A percentile compares a stretch with the other conserved stretches of the same genome.
Conservation (phyloP, 352 stramenopile species). For the Globisporangium paroecandrum region DNA sequence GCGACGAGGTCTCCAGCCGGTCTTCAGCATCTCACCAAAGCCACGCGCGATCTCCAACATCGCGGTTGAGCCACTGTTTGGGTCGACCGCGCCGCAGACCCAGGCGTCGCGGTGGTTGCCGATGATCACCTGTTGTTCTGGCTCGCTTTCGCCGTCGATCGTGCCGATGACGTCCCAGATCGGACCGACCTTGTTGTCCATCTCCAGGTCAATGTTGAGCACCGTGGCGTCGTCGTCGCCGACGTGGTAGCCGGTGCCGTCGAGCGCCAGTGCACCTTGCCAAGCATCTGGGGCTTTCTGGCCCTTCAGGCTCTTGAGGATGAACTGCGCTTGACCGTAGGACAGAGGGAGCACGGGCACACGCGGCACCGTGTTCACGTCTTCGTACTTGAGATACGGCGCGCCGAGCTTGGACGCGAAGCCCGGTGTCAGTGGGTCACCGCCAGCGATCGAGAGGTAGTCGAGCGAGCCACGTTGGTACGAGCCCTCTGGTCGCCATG, state of each 20-base stretch:
- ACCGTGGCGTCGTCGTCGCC: conserved; percentile 63
- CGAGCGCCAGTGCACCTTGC: conserved; percentile 60
- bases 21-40: conserved; percentile 57
- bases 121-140: conserved; percentile 78
- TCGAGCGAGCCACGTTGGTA: conserved; percentile 87
- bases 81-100: conserved; percentile 86
- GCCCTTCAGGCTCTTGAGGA: conserved; percentile 68
- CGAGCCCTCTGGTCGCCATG: conserved; percentile 67
- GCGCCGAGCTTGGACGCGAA: conserved; percentile 44
- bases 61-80: conserved; percentile 71
- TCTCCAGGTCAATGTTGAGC: conserved; percentile 59
- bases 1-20: conserved; percentile 63
- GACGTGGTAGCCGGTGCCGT: conserved; percentile 55
- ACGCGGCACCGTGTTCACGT: conserved; percentile 55
- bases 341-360: conserved; percentile 68
- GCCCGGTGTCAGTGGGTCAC: conserved; percentile 63
- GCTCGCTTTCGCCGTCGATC: conserved; percentile 55
- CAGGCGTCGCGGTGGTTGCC: conserved; percentile 91
- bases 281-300: conserved; percentile 48
- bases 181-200: conserved; percentile 71
- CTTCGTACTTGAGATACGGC: conserved; percentile 37
- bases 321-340: conserved; percentile 77
- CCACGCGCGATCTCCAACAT: conserved; percentile 83
- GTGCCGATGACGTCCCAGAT: conserved; percentile 89
- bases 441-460: conserved; percentile 71